Evolutionary conservation across 73 alveolate species (phyloP), one percentile per base, ranked within the genome.

Genomic region (Paramecium caudatum): DNA sequence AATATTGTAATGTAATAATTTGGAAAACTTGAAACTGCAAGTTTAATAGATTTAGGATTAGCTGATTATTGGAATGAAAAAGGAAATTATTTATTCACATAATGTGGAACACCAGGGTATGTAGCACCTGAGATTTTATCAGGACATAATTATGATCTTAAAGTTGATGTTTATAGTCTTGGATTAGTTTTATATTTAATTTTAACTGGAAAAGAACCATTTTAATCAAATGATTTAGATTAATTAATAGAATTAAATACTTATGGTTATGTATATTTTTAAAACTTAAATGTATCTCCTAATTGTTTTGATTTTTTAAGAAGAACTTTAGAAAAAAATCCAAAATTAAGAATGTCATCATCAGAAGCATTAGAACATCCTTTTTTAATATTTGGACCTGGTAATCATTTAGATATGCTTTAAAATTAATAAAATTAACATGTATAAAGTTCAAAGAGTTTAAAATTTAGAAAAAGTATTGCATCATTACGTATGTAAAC

Each of bases 101-200:
- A 65, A 65, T 74, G 88, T 41, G 88, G 88, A 74, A 74, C 88
- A 3, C 88, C 88, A 0, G 88, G 88, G 21, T 74, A 74, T 74
- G 62, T 37, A 4, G 88, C 88, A 2, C 88, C 88, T 2, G 88
- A 74, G 39, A 74, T 74, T 45, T 17, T 39, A 36, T 30, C 16
- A 21, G 62, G 69, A 0, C 45, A 74, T 3, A 21, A 45, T 3
- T 74, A 74, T 74, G 88, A 74, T 74, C 17, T 27, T 13, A 74
- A 74, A 21, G 62, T 36, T 74, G 88, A 74, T 74, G 47, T 74
- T 13, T 74, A 41, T 74, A 41, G 69, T 41, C 88, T 74, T 0
- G 88, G 88, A 0, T 23, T 21, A 3, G 68, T 74, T 4, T 19
- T 74, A 13, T 43, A 74, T 74, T 39, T 74, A 10, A 41, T 74